phyloP scores from a whole-genome alignment of 352 stramenopile species.

The Phytophthora foliorum region DNA sequence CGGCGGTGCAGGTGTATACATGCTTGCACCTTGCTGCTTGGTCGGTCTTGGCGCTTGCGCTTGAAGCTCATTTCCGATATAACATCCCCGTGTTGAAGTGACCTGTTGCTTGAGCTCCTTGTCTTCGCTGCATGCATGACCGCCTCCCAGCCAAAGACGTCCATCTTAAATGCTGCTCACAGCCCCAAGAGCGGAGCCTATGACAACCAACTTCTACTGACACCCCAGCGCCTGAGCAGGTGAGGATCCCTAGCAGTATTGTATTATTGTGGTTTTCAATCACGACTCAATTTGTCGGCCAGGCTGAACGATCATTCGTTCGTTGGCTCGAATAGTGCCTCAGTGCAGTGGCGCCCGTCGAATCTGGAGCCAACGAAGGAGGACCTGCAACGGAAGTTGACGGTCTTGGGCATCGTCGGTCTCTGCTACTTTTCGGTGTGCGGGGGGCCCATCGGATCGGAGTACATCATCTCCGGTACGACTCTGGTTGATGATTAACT shows the following conservation, averaged over 20 bases:
- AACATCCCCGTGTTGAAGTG: conserved; percentile 4
- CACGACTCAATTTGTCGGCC: background rate
- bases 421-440: conserved; percentile 67
- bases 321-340: conserved; percentile 20
- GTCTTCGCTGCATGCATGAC: conserved; percentile 3
- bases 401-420: conserved; percentile 49
- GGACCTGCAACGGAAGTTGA: conserved; percentile 51
- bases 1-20: conserved; percentile 15
- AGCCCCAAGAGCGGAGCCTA: conserved; percentile 21
- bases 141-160: conserved; percentile 1
- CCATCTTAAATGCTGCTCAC: conserved; percentile 12
- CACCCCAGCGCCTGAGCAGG: conserved; percentile 12
- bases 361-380: conserved; percentile 45
- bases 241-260: background rate
- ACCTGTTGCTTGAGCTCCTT: background rate
- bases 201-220: conserved; percentile 21
- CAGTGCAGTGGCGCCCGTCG: conserved; percentile 38
- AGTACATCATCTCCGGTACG: conserved; percentile 54
- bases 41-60: conserved; percentile 4
- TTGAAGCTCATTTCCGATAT: conserved; percentile 26
- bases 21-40: conserved; percentile 9
- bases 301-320: conserved; percentile 25
- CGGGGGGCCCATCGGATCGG: conserved; percentile 46
- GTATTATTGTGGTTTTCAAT: no score
- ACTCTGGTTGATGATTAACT: background rate